Evolutionary conservation across 805 yeast genomes (phyloP).

Genomic region (Ogataea degrootiae): DNA sequence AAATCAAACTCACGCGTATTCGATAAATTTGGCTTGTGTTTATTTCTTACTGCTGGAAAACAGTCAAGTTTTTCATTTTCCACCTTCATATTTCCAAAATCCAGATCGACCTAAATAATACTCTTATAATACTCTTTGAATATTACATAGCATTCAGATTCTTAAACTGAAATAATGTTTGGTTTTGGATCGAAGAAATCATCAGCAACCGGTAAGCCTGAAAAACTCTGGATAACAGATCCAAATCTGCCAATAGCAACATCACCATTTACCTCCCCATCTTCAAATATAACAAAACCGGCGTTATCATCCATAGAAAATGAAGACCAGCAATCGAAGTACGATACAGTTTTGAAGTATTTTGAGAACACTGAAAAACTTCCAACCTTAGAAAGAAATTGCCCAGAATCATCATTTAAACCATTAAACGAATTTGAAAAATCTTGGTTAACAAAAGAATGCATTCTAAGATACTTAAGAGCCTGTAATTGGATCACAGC

Average conservation of each 20-base stretch:
- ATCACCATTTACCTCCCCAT: slow-evolving; percentile 52
- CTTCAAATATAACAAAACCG: slow-evolving; percentile 33
- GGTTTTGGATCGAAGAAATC: slow-evolving; percentile 24
- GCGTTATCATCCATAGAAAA: slow-evolving; percentile 43
- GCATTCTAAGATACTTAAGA: slow-evolving; percentile 80
- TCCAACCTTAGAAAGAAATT: slow-evolving; percentile 45
- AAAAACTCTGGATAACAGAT: slow-evolving; percentile 22
- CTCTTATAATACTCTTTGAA: no score
- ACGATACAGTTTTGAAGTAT: slow-evolving; percentile 52
- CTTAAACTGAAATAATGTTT: slow-evolving; percentile 17
- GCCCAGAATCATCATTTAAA: slow-evolving; percentile 28
- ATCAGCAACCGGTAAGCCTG: slow-evolving; percentile 12
- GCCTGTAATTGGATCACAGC: slow-evolving; percentile 85
- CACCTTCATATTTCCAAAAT: no score
- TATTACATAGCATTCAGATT: neutral
- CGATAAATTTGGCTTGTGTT: no score
- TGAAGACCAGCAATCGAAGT: slow-evolving; percentile 53
- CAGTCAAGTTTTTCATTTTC: no score
- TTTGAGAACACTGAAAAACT: slow-evolving; percentile 46
- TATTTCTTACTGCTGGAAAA: no score
- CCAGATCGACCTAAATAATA: no score
- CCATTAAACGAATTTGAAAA: slow-evolving; percentile 52
- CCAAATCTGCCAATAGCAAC: slow-evolving; percentile 17
- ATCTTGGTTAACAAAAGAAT: slow-evolving; percentile 89
- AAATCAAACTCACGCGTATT: no score